Conservation (phyloP, 202 grass and related monocot species). For the Setaria italica region DNA sequence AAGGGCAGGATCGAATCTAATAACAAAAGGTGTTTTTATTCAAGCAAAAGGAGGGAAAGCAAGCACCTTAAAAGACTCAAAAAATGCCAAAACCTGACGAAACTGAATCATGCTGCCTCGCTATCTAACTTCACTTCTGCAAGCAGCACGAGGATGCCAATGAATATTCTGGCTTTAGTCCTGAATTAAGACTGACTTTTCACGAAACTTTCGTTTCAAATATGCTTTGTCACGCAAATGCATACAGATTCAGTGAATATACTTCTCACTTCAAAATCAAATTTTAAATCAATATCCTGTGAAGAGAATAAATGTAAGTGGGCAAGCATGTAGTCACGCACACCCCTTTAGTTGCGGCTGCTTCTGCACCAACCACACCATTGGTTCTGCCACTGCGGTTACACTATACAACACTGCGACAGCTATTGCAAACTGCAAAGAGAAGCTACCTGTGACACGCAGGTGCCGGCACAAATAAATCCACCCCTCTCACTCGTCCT, state of each 20-base stretch:
- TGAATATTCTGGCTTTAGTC: neutral
- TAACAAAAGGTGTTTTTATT: constrained; percentile 34
- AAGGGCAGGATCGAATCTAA: constrained; percentile 32
- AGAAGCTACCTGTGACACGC: neutral
- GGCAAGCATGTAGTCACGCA: neutral
- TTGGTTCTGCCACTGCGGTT: neutral
- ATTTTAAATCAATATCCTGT: neutral
- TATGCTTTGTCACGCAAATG: neutral
- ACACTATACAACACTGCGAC: neutral
- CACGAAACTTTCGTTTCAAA: neutral
- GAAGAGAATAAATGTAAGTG: neutral
- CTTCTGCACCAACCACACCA: neutral
- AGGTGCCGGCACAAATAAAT: constrained; percentile 54
- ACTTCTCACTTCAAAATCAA: neutral
- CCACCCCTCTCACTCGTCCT: constrained; percentile 19
- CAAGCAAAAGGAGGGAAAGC: neutral
- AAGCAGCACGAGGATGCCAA: neutral
- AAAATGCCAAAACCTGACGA: constrained; percentile 30
- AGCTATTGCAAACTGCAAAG: neutral
- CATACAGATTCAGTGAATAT: neutral
- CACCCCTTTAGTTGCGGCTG: neutral
- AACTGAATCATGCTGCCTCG: constrained; percentile 34
- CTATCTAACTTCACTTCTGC: constrained; percentile 2
- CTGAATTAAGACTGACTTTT: neutral
- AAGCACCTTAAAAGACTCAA: constrained; percentile 25